Conservation (phyloP, 805 yeast genomes). For the Metschnikowia kofuensis region DNA sequence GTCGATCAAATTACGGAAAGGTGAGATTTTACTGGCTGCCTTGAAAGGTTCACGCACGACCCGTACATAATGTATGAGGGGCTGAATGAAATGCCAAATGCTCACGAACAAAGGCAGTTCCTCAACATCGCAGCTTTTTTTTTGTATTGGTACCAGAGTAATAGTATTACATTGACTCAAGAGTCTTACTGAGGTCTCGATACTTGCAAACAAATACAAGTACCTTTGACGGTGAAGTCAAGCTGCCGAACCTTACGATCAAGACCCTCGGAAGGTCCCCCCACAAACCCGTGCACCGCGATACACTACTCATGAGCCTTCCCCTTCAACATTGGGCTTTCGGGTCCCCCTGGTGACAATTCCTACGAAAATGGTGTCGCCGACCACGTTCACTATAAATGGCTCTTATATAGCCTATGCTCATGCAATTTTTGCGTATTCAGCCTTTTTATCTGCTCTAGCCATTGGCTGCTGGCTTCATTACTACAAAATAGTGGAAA, state of each 20-base stretch:
- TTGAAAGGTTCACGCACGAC: constrained; percentile 20
- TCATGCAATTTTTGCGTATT: constrained; percentile 68
- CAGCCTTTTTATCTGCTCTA: constrained; percentile 76
- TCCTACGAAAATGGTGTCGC: constrained; percentile 3
- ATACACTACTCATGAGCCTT: not conserved
- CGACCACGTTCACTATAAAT: constrained; percentile 38
- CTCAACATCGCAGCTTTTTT: too few species aligned
- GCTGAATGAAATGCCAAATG: too few species aligned
- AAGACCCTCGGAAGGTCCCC: too few species aligned
- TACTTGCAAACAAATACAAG: too few species aligned
- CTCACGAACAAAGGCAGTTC: too few species aligned
- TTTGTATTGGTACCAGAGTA: too few species aligned
- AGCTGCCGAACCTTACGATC: too few species aligned
- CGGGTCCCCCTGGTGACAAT: not conserved
- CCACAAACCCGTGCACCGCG: constrained; percentile 5
- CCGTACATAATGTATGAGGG: not conserved
- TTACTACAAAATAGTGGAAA: constrained; percentile 82
- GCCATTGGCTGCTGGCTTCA: constrained; percentile 73
- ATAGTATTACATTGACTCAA: too few species aligned
- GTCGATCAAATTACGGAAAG: constrained; percentile 21
- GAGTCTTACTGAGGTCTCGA: too few species aligned
- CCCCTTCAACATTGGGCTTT: too few species aligned
- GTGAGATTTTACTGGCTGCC: constrained; percentile 32
- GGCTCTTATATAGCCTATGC: constrained; percentile 67
- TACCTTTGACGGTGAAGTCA: too few species aligned